Conservation (phyloP, 1,139 yeast genomes). For the Candida sp. region DNA sequence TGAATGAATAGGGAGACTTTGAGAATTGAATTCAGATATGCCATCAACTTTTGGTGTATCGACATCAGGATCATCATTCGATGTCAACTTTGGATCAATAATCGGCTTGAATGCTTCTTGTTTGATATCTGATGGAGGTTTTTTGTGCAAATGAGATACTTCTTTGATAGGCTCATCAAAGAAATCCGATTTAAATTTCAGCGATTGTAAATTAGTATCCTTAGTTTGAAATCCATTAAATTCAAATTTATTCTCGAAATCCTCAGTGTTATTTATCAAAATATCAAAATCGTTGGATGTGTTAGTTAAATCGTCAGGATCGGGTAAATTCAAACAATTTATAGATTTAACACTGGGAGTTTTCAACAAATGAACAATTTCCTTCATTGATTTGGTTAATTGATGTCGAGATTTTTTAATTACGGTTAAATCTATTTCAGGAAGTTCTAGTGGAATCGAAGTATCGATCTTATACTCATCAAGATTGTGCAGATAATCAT, state of each 20-base stretch:
- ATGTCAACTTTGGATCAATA: no score
- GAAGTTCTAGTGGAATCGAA: conserved; percentile 14
- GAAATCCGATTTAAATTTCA: not conserved
- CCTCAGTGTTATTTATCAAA: conserved; percentile 10
- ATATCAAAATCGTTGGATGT: conserved; percentile 15
- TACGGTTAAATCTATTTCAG: conserved; percentile 37
- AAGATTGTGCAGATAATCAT: not conserved
- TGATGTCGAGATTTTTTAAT: conserved; percentile 39
- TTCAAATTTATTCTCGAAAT: conserved; percentile 4
- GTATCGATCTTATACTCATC: not conserved
- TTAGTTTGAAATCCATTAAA: conserved; percentile 5
- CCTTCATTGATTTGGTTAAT: conserved; percentile 41
- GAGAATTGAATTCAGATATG: not conserved
- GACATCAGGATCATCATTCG: not conserved
- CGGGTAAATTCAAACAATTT: conserved; percentile 19
- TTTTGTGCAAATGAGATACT: not conserved
- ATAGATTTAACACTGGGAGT: conserved; percentile 25
- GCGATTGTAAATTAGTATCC: not conserved
- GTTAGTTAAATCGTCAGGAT: conserved; percentile 8
- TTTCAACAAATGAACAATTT: conserved; percentile 36
- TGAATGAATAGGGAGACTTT: not conserved
- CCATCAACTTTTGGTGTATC: not conserved
- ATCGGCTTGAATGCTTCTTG: not conserved
- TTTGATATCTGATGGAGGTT: not conserved
- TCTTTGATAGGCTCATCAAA: not conserved